Base-by-base conservation (phyloP, 345 rosid species). In the Gossypium anomalum region DNA sequence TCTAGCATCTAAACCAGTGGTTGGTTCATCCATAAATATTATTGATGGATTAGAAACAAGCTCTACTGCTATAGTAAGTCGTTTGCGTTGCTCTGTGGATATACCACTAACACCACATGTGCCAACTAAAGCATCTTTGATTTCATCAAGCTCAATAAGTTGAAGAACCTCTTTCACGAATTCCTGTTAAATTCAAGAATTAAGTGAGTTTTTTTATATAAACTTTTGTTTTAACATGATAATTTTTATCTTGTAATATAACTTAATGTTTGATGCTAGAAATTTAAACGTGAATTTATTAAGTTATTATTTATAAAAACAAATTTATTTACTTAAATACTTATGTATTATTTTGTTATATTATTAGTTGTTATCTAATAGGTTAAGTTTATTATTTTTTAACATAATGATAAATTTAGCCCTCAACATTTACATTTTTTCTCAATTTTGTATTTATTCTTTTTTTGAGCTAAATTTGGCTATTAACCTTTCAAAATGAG, bases 11-110 rank as follows among this genome's bases (percentile, higher is more conserved):
- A 87, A 79, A 66, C 91, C 87, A 0, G 89, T 74, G 23, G 89
- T 86, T 7, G 91, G 89, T 72, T 87, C 88, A 70, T 86, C 89
- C 92, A 88, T 84, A 85, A 88, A 88, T 63, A 88, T 82, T 58
- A 86, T 58, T 86, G 87, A 85, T 7, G 87, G 87, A 71, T 87
- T 87, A 2, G 89, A 80, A 15, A 86, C 82, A 59, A 88, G 85
- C 76, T 88, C 89, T 16, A 88, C 88, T 15, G 87, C 92, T 43
- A 88, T 83, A 12, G 88, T 86, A 27, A 88, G 83, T 72, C 86
- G 77, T 64, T 88, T 88, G 1, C 87, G 82, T 72, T 86, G 89
- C 80, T 82, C 92, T 25, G 55, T 74, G n/a, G 89, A 85, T 79
- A 88, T 75, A 67, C 92, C 89, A 41, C 82, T 78, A 2, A 75